Base-by-base conservation (phyloP, 371 early-diverging fungal genomes). In the Dichotomocladium elegans region DNA sequence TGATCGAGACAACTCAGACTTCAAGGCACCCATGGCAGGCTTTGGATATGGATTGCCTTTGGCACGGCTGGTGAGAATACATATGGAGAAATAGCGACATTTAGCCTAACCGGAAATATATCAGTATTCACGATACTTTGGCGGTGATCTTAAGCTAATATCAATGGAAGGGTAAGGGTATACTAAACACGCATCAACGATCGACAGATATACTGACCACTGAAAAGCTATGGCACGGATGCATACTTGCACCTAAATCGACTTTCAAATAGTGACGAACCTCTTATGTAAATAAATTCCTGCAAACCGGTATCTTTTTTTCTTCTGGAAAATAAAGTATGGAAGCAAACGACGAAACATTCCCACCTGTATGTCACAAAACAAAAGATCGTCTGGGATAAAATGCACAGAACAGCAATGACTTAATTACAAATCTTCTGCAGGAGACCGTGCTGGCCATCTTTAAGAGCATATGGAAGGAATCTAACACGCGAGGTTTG, bases 1-100 rank as follows among this genome's bases (percentile, higher is more conserved):
- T 3, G 89, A 85, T 15, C 89, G 82, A 58, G 86, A 81, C 64
- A 70, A 87, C 61, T 83, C 91, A 15, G 97, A 96, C 63, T 96
- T 94, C 61, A 87, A 90, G 66, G 98, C 98, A 5, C 98, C 98
- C 6, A 83, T 98, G 86, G 98, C 98, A 21, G 98, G 98, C 17
- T 96, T 94, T 70, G 98, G 98, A 27, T 98, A 98, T 64, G 98
- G 98, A 1, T 70, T 98, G 31, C 98, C 98, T 17, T 81, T 96
- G 33, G 86, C 87, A 47, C 66, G 96, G 54, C 63, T 92, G 58
- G 83, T 83, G 77, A 60, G 70, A 43, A 8, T 19, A 26, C 14
- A 25, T 9, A n/a, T 30, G 33, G 29, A 11, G 22, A 22, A 25
- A 4, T 3, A 43, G 14, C 17, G 14, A 3, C 31, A 11, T 11